These are phyloP conservation scores for Tulasnella sp. DNA, from an alignment of 768 basidiomycete species.

Conservation along the genomic window DNA sequence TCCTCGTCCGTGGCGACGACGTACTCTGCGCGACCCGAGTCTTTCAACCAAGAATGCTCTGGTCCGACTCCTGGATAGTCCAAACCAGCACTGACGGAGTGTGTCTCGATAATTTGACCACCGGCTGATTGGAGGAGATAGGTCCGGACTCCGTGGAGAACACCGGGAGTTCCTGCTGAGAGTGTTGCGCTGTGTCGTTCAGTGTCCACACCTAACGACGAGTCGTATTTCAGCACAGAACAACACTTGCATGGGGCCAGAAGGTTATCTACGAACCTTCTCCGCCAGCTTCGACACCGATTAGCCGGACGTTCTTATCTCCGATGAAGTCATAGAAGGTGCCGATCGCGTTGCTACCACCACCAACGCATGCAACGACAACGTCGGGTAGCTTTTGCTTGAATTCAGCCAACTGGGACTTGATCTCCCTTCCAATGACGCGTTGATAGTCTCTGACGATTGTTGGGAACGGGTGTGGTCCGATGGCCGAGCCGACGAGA, in stretches of 20 bases:
- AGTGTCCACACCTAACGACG: slow-evolving; percentile 64
- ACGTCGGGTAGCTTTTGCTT: slow-evolving; percentile 88
- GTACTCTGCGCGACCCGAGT: slow-evolving; percentile 90
- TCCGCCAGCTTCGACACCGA: slow-evolving; percentile 97
- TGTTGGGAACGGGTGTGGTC: slow-evolving; percentile 98
- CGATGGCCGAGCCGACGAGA: slow-evolving; percentile 94
- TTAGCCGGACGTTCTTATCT: slow-evolving; percentile 75
- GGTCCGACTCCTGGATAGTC: slow-evolving; percentile 98
- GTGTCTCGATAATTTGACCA: slow-evolving; percentile 95
- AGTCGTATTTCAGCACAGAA: neutral
- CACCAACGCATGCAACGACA: slow-evolving; percentile 95
- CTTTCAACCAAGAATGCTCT: slow-evolving; percentile 96
- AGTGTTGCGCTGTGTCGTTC: slow-evolving; percentile 90
- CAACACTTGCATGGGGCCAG: neutral
- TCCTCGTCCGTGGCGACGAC: slow-evolving; percentile 91
- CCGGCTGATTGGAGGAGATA: slow-evolving; percentile 85
- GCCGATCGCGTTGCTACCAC: slow-evolving; percentile 96
- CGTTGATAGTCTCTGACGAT: slow-evolving; percentile 98
- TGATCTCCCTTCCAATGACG: slow-evolving; percentile 93
- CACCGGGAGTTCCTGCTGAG: slow-evolving; percentile 84
- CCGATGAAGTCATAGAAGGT: slow-evolving; percentile 95
- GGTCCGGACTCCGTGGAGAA: slow-evolving; percentile 92
- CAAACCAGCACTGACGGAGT: slow-evolving; percentile 92
- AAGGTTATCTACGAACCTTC: slow-evolving; percentile 56
- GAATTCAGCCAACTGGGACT: slow-evolving; percentile 65